phyloP scores from a whole-genome alignment of 2,329 filamentous ascomycete species.

The Stachybotrys chartarum region DNA sequence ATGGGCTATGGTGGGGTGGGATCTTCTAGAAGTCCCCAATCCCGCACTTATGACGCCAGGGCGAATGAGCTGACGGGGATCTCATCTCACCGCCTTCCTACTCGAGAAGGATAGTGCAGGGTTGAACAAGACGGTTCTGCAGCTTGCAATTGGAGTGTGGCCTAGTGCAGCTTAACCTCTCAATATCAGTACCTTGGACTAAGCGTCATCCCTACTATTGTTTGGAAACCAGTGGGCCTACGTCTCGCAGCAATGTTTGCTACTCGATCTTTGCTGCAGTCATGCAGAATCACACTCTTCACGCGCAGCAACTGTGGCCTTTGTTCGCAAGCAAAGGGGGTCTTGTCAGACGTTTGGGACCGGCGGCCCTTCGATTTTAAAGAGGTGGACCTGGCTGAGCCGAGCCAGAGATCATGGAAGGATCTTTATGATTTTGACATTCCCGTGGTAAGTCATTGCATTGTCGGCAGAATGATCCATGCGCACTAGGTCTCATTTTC shows the following conservation, averaged over 20 bases:
- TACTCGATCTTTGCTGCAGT: conserved; percentile 41
- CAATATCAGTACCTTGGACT: too few species aligned
- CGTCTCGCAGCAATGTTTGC: conserved; percentile 36
- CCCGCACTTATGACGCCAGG: conserved; percentile 14
- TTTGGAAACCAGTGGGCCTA: neutral
- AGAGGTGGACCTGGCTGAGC: conserved; percentile 64
- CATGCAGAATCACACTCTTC: conserved; percentile 67
- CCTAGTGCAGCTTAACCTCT: too few species aligned
- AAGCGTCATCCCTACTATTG: too few species aligned
- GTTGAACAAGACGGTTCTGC: conserved; percentile 3
- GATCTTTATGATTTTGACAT: conserved; percentile 75
- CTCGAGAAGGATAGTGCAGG: conserved; percentile 18
- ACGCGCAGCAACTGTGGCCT: conserved; percentile 65
- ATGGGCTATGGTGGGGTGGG: conserved; percentile 22
- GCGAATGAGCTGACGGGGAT: conserved; percentile 1
- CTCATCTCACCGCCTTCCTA: conserved; percentile 26
- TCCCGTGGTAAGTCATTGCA: conserved; percentile 54
- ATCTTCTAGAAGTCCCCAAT: conserved; percentile 30
- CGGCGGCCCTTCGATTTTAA: conserved; percentile 58
- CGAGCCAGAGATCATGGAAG: conserved; percentile 58
- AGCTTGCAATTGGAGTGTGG: neutral
- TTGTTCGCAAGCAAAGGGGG: conserved; percentile 60
- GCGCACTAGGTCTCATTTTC: neutral
- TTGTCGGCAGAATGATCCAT: neutral
- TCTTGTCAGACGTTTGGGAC: conserved; percentile 63